Evolutionary conservation across 805 yeast species (phyloP), one percentile per base, ranked within the genome.

Genomic region (Kuraishia capsulata): DNA sequence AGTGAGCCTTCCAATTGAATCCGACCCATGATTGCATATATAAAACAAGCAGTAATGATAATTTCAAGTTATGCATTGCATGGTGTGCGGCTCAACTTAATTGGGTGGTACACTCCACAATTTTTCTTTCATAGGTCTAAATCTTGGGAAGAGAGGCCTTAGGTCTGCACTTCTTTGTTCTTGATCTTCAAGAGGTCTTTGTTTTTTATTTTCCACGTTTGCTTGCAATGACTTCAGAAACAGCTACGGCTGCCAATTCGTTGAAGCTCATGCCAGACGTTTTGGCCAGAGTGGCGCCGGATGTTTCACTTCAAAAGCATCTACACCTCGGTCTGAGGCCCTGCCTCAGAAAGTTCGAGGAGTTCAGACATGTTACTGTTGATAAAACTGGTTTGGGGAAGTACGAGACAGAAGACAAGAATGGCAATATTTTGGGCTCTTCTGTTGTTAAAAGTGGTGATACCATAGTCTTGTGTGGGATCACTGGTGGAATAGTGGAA

Each of bases 271-370:
- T 92, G 1, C 90, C 96, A 1, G 82, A 79, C 20, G 86, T 87
- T 9, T 64, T 89, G 32, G 88, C 92, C 1, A 65, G 92, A 38
- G 73, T 89, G 28, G 86, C 94, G 2, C 96, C 97, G 1, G 95
- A 86, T 40, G 54, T 84, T 11, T 82, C 90, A 4, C 65, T 89
- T 33, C 82, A 83, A 53, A 72, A 94, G 51, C 95, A 87, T 56
- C 56, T 89, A 13, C 71, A 81, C 16, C 62, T 76, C 16, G 90
- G 92, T 0, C 52, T 81, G 18, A 77, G 97, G 44, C 96, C 96
- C 8, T 74, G 78, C 35, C 59, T 80, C 36, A 71, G 96, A 33
- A 67, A 69, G 25, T 76, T 79, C 50, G 73, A 73, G 47, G 96
- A 89, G 59, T 83, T 83, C 58, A 76, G 81, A 46, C 68, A 76